Evolutionary conservation across 2,329 filamentous ascomycete species (phyloP), one percentile per base, ranked within the genome.

Genomic region (Mycogone perniciosa): DNA sequence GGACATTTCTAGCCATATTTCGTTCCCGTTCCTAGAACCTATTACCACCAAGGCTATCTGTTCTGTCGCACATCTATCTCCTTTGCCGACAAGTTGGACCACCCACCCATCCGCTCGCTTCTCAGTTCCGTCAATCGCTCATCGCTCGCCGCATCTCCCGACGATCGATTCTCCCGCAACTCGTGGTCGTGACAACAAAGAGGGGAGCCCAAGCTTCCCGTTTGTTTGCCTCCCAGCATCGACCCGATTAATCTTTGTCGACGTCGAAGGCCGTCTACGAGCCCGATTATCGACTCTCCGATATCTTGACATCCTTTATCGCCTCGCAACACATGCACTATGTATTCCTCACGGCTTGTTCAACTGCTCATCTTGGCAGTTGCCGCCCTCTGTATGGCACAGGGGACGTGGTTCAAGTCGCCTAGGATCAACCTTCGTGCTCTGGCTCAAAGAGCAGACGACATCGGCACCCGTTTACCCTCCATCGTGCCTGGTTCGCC

Each of bases 291-390:
- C 39, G 35, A 46, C 42, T 40, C 41, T 42, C 20, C 9, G 13
- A 30, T 29, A 33, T 10, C 26, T 51, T 34, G 20, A 20, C 20
- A 20, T 20, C 30, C n/a, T 35, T 31, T 26, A 13, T 46, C 31
- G 3, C 31, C 27, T 30, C 30, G 9, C 37, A 13, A 40, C 11
- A 44, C 57, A 55, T 62, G 37, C 35, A 67, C 46, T 50, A 81
- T 82, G 79, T 74, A 74, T 61, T 64, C 72, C 30, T 67, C 65
- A 48, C 71, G 70, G 51, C 57, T 75, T 45, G 53, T 78, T 33
- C 68, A 73, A 59, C 62, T 80, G 53, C 63, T 81, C 51, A 60
- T 79, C 55, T 64, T 77, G 57, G 75, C 73, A 40, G 65, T 80
- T 46, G 75, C 75, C 40, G 61, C 76, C 52, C 55, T 72, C 48